These are phyloP conservation scores for Ophiostoma ulmi DNA, from an alignment of 2,329 filamentous ascomycete species.

Conservation along the genomic window DNA sequence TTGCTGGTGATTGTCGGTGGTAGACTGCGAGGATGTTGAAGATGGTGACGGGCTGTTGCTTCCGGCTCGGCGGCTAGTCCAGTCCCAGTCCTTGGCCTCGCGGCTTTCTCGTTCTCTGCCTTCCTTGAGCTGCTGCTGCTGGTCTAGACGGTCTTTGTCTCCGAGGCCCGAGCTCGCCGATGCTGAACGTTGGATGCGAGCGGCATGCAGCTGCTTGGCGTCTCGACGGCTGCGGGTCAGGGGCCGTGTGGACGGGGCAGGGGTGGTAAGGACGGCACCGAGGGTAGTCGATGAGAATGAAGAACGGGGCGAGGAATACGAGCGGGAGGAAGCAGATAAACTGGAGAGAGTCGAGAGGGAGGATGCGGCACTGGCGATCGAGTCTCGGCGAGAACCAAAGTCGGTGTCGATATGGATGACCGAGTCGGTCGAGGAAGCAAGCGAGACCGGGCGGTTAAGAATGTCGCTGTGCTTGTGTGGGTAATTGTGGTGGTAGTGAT, in stretches of 20 bases:
- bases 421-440: constrained; percentile 16
- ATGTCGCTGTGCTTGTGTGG: neutral
- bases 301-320: neutral
- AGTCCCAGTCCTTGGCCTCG: constrained; percentile 23
- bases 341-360: constrained; percentile 27
- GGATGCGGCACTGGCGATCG: constrained; percentile 32
- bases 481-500: neutral
- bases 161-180: constrained; percentile 37
- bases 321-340: constrained; percentile 10
- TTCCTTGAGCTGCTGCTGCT: constrained; percentile 10
- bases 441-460: neutral
- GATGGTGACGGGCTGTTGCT: constrained; percentile 22
- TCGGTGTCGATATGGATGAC: constrained; percentile 28
- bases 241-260: constrained; percentile 25
- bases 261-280: neutral
- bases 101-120: constrained; percentile 8
- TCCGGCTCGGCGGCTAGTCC: constrained; percentile 22
- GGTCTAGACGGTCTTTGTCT: constrained; percentile 14
- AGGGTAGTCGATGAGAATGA: constrained; percentile 5
- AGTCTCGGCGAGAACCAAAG: constrained; percentile 32
- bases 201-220: constrained; percentile 48
- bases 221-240: constrained; percentile 40
- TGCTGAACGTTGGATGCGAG: constrained; percentile 43
- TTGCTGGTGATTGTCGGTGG: constrained; percentile 24
- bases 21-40: neutral